Evolutionary conservation across 805 yeast species (phyloP), one percentile per base, ranked within the genome.

Genomic region (Myxozyma lipomycoides): DNA sequence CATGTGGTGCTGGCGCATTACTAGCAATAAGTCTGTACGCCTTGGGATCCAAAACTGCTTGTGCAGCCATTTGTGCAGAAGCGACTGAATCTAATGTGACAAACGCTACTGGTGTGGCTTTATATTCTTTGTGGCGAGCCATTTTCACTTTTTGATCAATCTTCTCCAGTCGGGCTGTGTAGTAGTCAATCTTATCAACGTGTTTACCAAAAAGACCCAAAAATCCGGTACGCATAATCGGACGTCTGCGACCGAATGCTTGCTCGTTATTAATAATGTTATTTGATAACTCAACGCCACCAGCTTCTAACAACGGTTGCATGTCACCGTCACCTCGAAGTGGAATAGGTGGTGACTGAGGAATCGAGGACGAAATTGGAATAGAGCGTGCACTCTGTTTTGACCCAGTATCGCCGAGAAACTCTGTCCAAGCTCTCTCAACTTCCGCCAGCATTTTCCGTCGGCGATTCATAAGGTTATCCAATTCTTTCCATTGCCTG

Each of bases 1-100:
- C 98, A 62, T 85, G 91, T 3, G 98, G 98, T 1, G 98, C 95
- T 0, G 98, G 98, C 0, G 98, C 98, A 49, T 89, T 70, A 37
- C 78, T 73, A 2, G 96, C 85, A 32, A 90, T 86, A 46, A 93
- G 71, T 51, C 82, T 86, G 64, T 86, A 83, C 5, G 93, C 88
- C 50, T 86, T 78, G 0, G 97, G 97, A 64, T 90, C 96, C 51
- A 93, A 67, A 0, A 91, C 90, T 0, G 97, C 93, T 66, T 93
- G 98, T 0, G 97, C 96, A 25, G 93, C 83, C 86, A 89, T 84
- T 66, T 91, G 98, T 17, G 98, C 97, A 59, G 89, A 83, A 0
- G 96, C 95, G 2, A 89, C 97, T 0, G 93, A 78, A 58, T 86
- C 91, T 96, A 91, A 86, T 0, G 98, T 93, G 6, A 91, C 81